A percentile compares a stretch with the other conserved stretches of the same genome.
These are phyloP conservation scores for Cutaneotrichosporon daszewskae DNA, from an alignment of 1,284 basidiomycete species.

Conservation along the genomic window DNA sequence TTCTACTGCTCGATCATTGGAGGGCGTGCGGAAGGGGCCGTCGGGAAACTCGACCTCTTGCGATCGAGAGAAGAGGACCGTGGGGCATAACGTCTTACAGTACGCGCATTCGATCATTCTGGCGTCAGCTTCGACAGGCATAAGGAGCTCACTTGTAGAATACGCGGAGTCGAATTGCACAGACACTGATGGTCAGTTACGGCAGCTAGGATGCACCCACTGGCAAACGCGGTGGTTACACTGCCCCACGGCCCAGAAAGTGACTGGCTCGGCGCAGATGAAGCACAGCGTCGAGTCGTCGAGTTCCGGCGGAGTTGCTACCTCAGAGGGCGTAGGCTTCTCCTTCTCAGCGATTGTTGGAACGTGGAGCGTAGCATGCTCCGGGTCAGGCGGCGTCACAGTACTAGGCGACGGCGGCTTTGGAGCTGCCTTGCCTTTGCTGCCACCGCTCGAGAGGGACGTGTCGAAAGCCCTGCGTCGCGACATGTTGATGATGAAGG, in stretches of 20 bases:
- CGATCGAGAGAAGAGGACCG: slow-evolving; percentile 75
- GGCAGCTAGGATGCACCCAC: slow-evolving; percentile 22
- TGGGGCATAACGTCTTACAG: slow-evolving; percentile 84
- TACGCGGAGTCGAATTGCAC: slow-evolving; percentile 80
- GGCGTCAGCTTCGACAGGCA: neutral
- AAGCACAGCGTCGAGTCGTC: slow-evolving; percentile 64
- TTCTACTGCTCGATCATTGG: slow-evolving; percentile 43
- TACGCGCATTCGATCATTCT: slow-evolving; percentile 82
- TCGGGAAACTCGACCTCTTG: slow-evolving; percentile 60
- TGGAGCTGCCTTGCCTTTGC: slow-evolving; percentile 11
- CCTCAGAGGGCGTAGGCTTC: neutral
- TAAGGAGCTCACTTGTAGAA: slow-evolving; percentile 65
- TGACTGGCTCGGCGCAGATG: slow-evolving; percentile 93
- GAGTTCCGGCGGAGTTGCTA: slow-evolving; percentile 12
- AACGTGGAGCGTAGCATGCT: neutral
- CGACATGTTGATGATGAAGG: slow-evolving; percentile 22
- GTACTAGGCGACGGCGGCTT: neutral
- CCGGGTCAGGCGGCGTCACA: neutral
- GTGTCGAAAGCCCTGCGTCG: slow-evolving; percentile 35
- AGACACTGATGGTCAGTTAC: slow-evolving; percentile 74
- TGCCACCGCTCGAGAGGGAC: slow-evolving; percentile 13
- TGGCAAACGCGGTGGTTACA: slow-evolving; percentile 68
- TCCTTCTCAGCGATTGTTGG: neutral
- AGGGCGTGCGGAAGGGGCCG: slow-evolving; percentile 53
- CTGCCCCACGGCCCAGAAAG: slow-evolving; percentile 78